Evolutionary conservation across 257 asterid genomes (phyloP), one percentile per base, ranked within the genome.

Genomic region (Thymus mandschuricus): DNA sequence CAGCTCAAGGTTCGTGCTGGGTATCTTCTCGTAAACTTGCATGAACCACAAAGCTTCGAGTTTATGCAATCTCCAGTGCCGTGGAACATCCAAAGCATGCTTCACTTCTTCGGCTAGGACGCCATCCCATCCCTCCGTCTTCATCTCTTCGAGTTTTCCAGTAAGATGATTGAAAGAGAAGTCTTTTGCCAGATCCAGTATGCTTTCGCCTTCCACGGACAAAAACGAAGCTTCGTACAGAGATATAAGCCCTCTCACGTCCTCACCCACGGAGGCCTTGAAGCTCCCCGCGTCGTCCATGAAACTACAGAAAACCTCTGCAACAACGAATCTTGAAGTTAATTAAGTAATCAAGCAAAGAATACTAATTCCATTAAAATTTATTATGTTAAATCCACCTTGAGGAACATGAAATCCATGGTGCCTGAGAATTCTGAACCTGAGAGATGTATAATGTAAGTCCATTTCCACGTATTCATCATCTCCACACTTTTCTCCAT

Each of bases 211-310:
- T 66, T 84, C 88, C 64, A 74, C 4, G 15, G 79, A 68, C 34
- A 85, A 40, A 74, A 66, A 83, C 46, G 93, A 81, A 58, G 93
- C 93, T 72, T 87, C 93, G 52, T 85, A 85, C 2, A 87, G 65
- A 11, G 81, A 72, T 8, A 87, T 30, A 1, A 85, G 12, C 10
- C 86, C 86, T 69, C 70, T 79, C 3, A 72, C 66, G 35, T 83
- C 87, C 52, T 30, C 61, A n/a, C 38, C 44, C 5, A 66, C 44
- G 46, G 58, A 31, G 29, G 10, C 73, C 70, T 66, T 68, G 70
- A 84, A 81, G 13, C 69, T 41, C 3, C 81, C 86, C 0, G 4
- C 63, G 9, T 74, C 74, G n/a, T 85, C 83, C 80, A 80, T 64
- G 68, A 84, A 84, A 65, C 67, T 33, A 31, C 75, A 15, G 74